Evolutionary conservation across 2,329 filamentous ascomycete species (phyloP).

Genomic region (Thelonectria discophora): DNA sequence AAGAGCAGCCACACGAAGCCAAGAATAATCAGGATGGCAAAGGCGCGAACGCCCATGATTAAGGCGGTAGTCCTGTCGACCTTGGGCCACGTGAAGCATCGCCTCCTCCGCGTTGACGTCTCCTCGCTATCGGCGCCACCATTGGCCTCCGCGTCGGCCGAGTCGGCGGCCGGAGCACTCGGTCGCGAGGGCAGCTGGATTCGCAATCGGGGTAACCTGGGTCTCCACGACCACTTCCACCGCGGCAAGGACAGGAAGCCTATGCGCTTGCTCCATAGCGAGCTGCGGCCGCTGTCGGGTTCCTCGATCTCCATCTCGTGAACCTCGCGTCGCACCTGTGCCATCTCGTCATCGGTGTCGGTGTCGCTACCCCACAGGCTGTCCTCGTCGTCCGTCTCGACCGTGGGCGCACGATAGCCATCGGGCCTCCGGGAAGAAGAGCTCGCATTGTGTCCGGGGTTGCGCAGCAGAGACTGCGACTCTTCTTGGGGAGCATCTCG

Average conservation of each 20-base stretch:
- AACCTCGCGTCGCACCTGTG: conserved; percentile 80
- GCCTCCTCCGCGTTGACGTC: conserved; percentile 37
- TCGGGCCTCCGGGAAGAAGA: conserved; percentile 55
- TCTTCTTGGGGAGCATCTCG: conserved; percentile 77
- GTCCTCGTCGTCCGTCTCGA: conserved; percentile 78
- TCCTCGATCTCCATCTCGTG: conserved; percentile 90
- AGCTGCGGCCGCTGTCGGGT: conserved; percentile 56
- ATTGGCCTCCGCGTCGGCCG: conserved; percentile 35
- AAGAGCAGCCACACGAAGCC: conserved; percentile 86
- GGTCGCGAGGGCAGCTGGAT: conserved; percentile 57
- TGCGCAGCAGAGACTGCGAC: conserved; percentile 76
- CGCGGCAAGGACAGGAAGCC: conserved; percentile 61
- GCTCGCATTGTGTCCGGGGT: conserved; percentile 54
- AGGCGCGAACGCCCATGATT: conserved; percentile 75
- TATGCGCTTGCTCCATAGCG: conserved; percentile 65
- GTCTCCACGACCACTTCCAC: conserved; percentile 66
- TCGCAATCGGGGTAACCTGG: conserved; percentile 60
- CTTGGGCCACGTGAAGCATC: conserved; percentile 46
- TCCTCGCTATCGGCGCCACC: conserved; percentile 41
- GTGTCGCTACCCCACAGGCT: conserved; percentile 61
- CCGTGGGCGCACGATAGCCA: conserved; percentile 82
- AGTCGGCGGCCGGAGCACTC: conserved; percentile 33
- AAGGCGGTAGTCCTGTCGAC: conserved; percentile 56
- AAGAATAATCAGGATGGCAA: conserved; percentile 79
- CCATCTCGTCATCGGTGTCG: conserved; percentile 63